Evolutionary conservation across 2,329 filamentous ascomycete species (phyloP), one percentile per base, ranked within the genome.

Genomic region (Aspergillus terreus): DNA sequence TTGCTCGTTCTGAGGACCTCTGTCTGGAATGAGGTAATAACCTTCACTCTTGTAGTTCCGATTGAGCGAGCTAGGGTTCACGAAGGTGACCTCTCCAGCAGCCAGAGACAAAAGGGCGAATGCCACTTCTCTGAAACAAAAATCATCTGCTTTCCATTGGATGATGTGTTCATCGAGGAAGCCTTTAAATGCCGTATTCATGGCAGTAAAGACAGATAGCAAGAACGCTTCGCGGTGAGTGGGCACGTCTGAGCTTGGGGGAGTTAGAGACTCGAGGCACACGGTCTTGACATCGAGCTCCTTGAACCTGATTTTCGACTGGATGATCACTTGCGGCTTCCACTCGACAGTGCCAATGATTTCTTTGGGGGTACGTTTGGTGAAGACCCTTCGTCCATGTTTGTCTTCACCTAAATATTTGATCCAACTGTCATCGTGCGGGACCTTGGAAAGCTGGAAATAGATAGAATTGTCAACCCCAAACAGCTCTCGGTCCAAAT

Each of bases 401-500:
- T 11, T 12, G n/a, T 59, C 55, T 27, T 23, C 3, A 21, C 10
- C 25, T 14, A 61, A 42, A 32, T 51, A 59, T 7, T 47, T 23
- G 10, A 46, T 40, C 58, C 58, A 61, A 6, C 27, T 21, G 11
- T 17, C 38, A 11, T 25, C 21, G 25, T 21, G 53, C 1, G 58
- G 49, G 6, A 61, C 38, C 3, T 47, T 54, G 7, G 41, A 30
- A 6, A 61, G 41, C 2, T 50, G 23, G n/a, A 55, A 51, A 35
- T 45, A 43, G 4, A 49, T 45, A 6, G 51, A 38, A 14, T 53
- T 33, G 21, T 61, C 53, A 33, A 61, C 40, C 15, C 35, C 42
- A 3, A 61, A 43, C 14, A 61, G 41, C 32, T 59, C 57, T 3
- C 49, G 50, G 38, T 61, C 58, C 15, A 61, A 49, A 35, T 59